Evolutionary conservation across 495 filamentous ascomycete genomes (phyloP).

Genomic region (Aspergillus egyptiacus): DNA sequence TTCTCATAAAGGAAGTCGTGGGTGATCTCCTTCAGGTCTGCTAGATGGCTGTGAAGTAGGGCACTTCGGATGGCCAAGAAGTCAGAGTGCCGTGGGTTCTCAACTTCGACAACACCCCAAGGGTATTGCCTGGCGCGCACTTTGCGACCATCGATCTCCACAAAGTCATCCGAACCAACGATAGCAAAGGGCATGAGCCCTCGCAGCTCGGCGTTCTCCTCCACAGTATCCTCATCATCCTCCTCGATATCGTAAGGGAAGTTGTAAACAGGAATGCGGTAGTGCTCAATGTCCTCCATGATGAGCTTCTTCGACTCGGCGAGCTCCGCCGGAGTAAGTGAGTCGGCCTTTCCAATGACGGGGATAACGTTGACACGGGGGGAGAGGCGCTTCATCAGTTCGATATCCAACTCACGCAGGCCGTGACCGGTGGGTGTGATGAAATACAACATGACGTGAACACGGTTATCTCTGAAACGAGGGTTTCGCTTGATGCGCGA

Average conservation of each 20-base stretch:
- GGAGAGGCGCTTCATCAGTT: conserved; percentile 98
- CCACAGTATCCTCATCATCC: conserved; percentile 98
- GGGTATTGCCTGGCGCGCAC: conserved; percentile 95
- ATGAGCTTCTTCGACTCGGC: conserved; percentile 99
- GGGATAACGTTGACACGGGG: conserved; percentile 98
- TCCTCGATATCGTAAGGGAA: conserved; percentile 99
- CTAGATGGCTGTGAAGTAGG: conserved; percentile 92
- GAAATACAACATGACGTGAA: conserved; percentile 97
- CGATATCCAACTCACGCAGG: conserved; percentile 96
- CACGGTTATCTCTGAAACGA: conserved; percentile 96
- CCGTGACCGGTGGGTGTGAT: conserved; percentile 98
- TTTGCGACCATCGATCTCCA: conserved; percentile 88
- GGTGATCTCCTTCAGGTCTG: conserved; percentile 97
- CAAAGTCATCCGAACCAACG: conserved; percentile 89
- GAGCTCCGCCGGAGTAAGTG: conserved; percentile 90
- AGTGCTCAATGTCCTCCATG: conserved; percentile 99
- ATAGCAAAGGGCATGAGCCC: conserved; percentile 98
- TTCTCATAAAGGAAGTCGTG: conserved; percentile 99
- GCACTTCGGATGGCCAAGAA: conserved; percentile 96
- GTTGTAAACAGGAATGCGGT: conserved; percentile 99
- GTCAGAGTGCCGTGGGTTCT: conserved; percentile 97
- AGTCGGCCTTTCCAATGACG: conserved; percentile 97
- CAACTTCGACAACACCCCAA: conserved; percentile 97
- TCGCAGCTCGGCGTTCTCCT: conserved; percentile 95
- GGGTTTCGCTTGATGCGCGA: conserved; percentile 99